A percentile compares a stretch with the other conserved stretches of the same genome.
phyloP scores from a whole-genome alignment of 73 alveolate species.

The Stentor coeruleus region DNA sequence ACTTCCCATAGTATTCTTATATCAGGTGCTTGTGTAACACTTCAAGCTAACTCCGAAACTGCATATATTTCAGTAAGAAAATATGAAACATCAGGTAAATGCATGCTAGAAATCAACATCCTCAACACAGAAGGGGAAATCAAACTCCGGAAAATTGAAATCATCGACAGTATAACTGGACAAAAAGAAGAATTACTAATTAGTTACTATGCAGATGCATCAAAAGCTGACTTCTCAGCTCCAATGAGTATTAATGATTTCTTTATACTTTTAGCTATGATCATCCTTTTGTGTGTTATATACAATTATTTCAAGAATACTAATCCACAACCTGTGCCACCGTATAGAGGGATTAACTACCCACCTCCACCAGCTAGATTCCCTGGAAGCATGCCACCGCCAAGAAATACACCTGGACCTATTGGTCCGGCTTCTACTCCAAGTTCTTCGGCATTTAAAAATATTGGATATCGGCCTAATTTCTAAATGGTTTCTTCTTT shows the following conservation, averaged over 20 bases:
- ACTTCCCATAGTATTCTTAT: neutral
- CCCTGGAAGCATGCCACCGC: neutral
- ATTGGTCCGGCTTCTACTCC: constrained; percentile 23
- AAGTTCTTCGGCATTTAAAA: constrained; percentile 14
- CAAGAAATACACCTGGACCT: neutral
- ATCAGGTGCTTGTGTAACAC: neutral
- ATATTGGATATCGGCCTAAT: constrained; percentile 17
- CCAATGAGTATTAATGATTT: constrained; percentile 8
- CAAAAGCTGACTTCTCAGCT: neutral
- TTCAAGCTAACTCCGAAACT: neutral
- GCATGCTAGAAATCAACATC: neutral
- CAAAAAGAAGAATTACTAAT: constrained; percentile 16
- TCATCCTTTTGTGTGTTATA: neutral
- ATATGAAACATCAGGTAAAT: neutral
- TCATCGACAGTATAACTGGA: neutral
- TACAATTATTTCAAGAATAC: neutral
- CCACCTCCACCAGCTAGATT: neutral
- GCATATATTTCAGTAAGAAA: neutral
- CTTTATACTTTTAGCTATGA: neutral
- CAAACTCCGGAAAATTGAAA: neutral
- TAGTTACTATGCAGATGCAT: constrained; percentile 1
- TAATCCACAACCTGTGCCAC: constrained; percentile 1
- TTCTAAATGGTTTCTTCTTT: too few species aligned
- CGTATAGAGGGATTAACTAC: neutral
- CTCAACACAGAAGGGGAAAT: neutral